A percentile compares a stretch with the other conserved stretches of the same genome.
Conservation (phyloP, 1,284 basidiomycete genomes). For the Heterobasidion occidentale region DNA sequence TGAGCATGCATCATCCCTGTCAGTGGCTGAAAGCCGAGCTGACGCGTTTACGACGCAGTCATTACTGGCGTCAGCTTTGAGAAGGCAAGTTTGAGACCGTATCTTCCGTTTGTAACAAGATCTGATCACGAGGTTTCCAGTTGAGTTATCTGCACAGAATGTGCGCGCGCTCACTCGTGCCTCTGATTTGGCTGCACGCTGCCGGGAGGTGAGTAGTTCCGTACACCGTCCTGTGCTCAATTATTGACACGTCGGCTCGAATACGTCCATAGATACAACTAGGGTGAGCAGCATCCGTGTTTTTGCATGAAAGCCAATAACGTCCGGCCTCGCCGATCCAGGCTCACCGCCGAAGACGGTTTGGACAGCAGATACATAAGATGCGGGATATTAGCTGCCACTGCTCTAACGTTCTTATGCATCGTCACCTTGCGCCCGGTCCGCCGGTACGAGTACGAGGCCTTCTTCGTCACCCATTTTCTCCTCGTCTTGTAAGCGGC, state of each 20-base stretch:
- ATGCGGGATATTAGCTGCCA: conserved; percentile 10
- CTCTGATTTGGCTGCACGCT: conserved; percentile 43
- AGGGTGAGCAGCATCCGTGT: no score
- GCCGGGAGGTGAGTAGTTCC: conserved; percentile 24
- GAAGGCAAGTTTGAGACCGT: conserved; percentile 26
- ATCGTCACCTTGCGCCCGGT: conserved; percentile 17
- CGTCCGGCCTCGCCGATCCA: neutral
- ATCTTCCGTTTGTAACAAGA: conserved; percentile 9
- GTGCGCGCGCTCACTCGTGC: conserved; percentile 35
- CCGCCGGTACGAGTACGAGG: conserved; percentile 16
- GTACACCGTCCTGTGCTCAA: no score
- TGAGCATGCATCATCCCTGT: conserved; percentile 21
- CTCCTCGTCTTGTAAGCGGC: conserved; percentile 15
- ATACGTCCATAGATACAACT: no score
- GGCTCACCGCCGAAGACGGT: neutral
- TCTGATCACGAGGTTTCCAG: conserved; percentile 10
- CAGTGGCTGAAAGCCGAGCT: neutral
- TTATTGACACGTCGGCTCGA: no score
- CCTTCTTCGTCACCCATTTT: conserved; percentile 20
- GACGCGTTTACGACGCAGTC: conserved; percentile 23
- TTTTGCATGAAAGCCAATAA: no score
- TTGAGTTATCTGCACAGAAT: conserved; percentile 46
- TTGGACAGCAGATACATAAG: neutral
- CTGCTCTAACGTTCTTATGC: conserved; percentile 13
- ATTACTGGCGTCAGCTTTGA: conserved; percentile 55